A percentile compares a stretch with the other conserved stretches of the same genome.
Conservation (phyloP, 2,329 filamentous ascomycete species). For the Blastomyces emzantsi region DNA sequence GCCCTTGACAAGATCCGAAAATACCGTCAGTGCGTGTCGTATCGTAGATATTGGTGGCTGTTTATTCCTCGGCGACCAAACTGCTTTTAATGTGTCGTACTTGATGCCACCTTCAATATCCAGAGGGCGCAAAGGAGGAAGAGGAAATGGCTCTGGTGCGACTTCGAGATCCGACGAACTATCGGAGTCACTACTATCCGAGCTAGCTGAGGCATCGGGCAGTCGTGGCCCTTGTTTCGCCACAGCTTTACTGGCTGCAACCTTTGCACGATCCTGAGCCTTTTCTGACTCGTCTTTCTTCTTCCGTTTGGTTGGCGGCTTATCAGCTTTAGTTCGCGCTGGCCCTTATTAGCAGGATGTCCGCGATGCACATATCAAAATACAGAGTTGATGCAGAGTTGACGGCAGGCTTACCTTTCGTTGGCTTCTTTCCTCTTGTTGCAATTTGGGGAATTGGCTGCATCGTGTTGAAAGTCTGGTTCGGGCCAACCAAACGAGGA, state of each 20-base stretch:
- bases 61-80: constrained; percentile 50
- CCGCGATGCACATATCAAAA: background rate
- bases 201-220: constrained; percentile 37
- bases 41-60: constrained; percentile 44
- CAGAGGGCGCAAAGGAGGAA: constrained; percentile 44
- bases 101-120: constrained; percentile 45
- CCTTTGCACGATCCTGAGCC: constrained; percentile 10
- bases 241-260: constrained; percentile 18
- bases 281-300: constrained; percentile 13
- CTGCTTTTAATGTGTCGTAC: constrained; percentile 53
- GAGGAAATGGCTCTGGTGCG: constrained; percentile 46
- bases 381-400: background rate
- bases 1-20: constrained; percentile 51
- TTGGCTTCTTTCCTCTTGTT: background rate
- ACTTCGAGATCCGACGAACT: constrained; percentile 45
- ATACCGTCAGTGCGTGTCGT: constrained; percentile 45
- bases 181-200: constrained; percentile 43
- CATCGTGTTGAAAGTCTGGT: background rate
- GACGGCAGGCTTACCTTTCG: background rate
- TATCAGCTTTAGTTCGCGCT: constrained; percentile 14
- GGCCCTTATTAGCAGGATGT: background rate
- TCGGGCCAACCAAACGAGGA: constrained; percentile 3
- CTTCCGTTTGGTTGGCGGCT: constrained; percentile 11
- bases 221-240: constrained; percentile 22
- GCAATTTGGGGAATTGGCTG: background rate